Evolutionary conservation across 2,329 filamentous ascomycete genomes (phyloP), one percentile per base, ranked within the genome.

Genomic region (Penicillium sp.): DNA sequence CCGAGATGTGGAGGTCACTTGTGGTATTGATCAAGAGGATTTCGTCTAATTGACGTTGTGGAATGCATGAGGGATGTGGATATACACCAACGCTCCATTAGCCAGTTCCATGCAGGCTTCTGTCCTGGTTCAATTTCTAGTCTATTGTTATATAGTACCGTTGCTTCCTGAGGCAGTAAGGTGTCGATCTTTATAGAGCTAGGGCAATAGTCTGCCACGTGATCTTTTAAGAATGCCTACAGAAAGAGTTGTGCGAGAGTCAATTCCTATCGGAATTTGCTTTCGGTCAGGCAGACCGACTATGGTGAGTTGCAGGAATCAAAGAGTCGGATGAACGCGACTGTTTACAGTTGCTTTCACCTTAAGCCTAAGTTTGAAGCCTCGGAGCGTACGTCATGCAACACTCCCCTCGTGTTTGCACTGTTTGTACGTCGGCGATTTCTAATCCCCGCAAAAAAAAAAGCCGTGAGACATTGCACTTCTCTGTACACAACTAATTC

Each of bases 321-420:
- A 19, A n/a, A 40, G 37, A 40, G 11, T 31, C 3, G 11, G 31
- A 18, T 1, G 1, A 31, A 10, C 14, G 16, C 14, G 16, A 3
- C n/a, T 10, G 4, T n/a, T 16, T 16, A 6, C 4, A 9, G 14
- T 24, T 6, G 4, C 19, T 27, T 44, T 44, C 22, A 16, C 3
- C 22, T n/a, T 2, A 22, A 46, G 31, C 24, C 24, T 46, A 22
- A 22, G 0, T 22, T 22, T 3, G 22, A 46, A 46, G 4, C 22
- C 14, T 22, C 33, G 7, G 19, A 14, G 46, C 46, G 37, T 50
- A 50, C 46, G 27, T 44, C 40, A 49, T 51, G 14, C 24, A 4
- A 18, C n/a, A 14, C 31, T 31, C 65, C 67, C 69, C 66, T 65
- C 67, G 9, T 57, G 67, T 72, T 72, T 72, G 70, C 64, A 66